A percentile compares a stretch with the other conserved stretches of the same genome.
Conservation (phyloP, 331 rosid genomes). For the Acacia pycnantha region DNA sequence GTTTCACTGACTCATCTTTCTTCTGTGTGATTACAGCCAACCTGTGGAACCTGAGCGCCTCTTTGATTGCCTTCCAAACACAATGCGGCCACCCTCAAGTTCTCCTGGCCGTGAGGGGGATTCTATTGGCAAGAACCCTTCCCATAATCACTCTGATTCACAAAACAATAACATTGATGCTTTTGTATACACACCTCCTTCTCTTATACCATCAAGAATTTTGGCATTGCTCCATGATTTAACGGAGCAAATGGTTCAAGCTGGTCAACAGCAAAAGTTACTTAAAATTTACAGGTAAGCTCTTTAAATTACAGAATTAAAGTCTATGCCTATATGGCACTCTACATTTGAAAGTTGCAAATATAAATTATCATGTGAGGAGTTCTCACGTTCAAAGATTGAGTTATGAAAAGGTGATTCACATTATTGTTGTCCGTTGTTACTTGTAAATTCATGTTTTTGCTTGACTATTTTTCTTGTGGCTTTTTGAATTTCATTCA, state of each 20-base stretch:
- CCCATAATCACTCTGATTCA: constrained; percentile 62
- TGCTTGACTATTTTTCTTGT: background rate
- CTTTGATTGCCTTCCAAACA: constrained; percentile 91
- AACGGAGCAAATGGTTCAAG: constrained; percentile 93
- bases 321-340: background rate
- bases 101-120: constrained; percentile 78
- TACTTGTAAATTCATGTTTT: background rate
- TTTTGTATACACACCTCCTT: constrained; percentile 88
- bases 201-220: constrained; percentile 82
- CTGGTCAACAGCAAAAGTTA: constrained; percentile 79
- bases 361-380: background rate
- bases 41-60: constrained; percentile 99
- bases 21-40: constrained; percentile 55
- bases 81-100: constrained; percentile 79
- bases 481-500: too few relatives aligned
- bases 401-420: background rate
- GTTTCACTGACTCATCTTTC: background rate
- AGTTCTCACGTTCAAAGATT: background rate
- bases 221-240: constrained; percentile 84
- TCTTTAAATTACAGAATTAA: constrained; percentile 20
- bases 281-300: constrained; percentile 69
- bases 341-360: background rate
- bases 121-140: constrained; percentile 48
- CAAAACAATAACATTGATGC: constrained; percentile 56
- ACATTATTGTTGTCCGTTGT: background rate